Evolutionary conservation across 2,329 filamentous ascomycete genomes (phyloP), one percentile per base, ranked within the genome.

Genomic region (Colletotrichum sp.): DNA sequence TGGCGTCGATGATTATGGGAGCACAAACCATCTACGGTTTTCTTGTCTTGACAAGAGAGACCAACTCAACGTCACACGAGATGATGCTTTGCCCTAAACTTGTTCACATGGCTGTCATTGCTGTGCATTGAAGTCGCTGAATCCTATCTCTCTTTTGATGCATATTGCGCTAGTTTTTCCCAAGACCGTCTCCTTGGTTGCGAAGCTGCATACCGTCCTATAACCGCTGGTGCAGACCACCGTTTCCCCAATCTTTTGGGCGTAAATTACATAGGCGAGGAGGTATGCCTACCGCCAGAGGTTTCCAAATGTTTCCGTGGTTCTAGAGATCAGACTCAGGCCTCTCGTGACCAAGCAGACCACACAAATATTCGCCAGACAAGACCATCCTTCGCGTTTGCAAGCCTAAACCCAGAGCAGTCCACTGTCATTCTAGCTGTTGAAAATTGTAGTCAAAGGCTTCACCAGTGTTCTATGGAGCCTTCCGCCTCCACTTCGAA

Each of bases 1-100:
- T 49, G 9, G 39, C 18, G 6, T 21, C 44, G 5, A 52, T 13
- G n/a, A 2, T 8, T 12, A 21, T 52, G n/a, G n/a, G n/a, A 21
- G n/a, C 44, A 52, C 10, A 52, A 52, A 52, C n/a, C n/a, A 21
- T 21, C 10, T 21, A 2, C 10, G n/a, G 10, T 21, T 5, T 49
- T 49, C 9, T n/a, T n/a, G 5, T 2, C 2, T 21, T 21, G n/a
- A 21, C 0, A 21, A 0, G n/a, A 21, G 10, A 2, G 4, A 52
- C 3, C 2, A 21, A 52, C n/a, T 1, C n/a, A 52, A 52, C n/a
- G 12, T 13, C 44, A 52, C n/a, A 0, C 44, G 44, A 52, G n/a
- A 52, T 21, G 10, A 13, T 5, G 0, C 5, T 52, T 21, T 52
- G n/a, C n/a, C 8, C 3, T 13, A 8, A 21, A 52, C 44, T 8